A percentile compares a stretch with the other conserved stretches of the same genome.
These are phyloP conservation scores for Lizonia empirigonia DNA, from an alignment of 2,329 filamentous ascomycete genomes.

Conservation along the genomic window DNA sequence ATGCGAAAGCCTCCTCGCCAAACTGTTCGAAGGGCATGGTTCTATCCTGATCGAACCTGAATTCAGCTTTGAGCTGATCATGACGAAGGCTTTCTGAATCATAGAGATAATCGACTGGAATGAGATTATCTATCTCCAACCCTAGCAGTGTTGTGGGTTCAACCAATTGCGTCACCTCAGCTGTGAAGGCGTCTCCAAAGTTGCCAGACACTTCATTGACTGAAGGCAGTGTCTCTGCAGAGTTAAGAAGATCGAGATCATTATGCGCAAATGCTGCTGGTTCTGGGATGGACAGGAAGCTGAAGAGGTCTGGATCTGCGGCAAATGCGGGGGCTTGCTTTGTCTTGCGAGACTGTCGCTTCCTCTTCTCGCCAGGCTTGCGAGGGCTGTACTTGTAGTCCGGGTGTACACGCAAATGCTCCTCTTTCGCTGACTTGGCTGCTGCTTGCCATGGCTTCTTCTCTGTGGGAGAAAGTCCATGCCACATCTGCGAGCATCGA, in stretches of 20 bases:
- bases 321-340: slow-evolving; percentile 19
- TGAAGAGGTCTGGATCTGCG: slow-evolving; percentile 6
- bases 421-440: slow-evolving; percentile 27
- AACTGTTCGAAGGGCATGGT: slow-evolving; percentile 7
- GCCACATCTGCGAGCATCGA: slow-evolving; percentile 27
- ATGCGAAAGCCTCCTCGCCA: slow-evolving; percentile 15
- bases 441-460: slow-evolving; percentile 24
- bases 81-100: slow-evolving; percentile 23
- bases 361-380: slow-evolving; percentile 37
- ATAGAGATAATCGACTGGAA: slow-evolving; percentile 8
- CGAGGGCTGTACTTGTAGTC: slow-evolving; percentile 37
- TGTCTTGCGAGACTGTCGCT: slow-evolving; percentile 34
- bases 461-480: slow-evolving; percentile 16
- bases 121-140: not conserved
- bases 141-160: slow-evolving; percentile 2
- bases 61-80: slow-evolving; percentile 19
- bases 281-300: slow-evolving; percentile 14
- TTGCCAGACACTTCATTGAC: not conserved
- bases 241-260: not conserved
- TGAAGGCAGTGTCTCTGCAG: not conserved
- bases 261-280: not conserved
- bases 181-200: slow-evolving; percentile 3
- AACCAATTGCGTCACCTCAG: slow-evolving; percentile 11
- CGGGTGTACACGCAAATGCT: slow-evolving; percentile 28
- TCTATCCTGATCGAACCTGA: slow-evolving; percentile 3